Conservation (phyloP, 305 asterid species). For the Andrographis paniculata region DNA sequence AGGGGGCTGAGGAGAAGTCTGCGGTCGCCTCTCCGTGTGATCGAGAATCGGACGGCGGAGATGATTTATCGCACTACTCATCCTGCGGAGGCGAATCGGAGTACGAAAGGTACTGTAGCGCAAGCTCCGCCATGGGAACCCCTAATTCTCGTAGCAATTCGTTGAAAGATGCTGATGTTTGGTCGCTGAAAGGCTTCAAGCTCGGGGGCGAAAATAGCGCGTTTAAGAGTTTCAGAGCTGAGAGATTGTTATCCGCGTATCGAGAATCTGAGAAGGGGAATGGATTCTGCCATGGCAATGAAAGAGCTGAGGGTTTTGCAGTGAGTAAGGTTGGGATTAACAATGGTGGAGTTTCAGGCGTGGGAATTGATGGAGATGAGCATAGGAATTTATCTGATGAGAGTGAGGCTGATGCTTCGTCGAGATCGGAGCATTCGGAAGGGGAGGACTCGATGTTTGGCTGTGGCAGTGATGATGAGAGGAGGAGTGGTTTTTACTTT, state of each 20-base stretch:
- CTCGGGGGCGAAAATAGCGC: slow-evolving; percentile 44
- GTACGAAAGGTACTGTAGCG: slow-evolving; percentile 77
- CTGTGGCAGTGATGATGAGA: slow-evolving; percentile 52
- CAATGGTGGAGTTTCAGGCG: slow-evolving; percentile 14
- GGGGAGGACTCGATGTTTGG: slow-evolving; percentile 87
- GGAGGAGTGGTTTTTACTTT: slow-evolving; percentile 25
- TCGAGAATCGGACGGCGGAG: slow-evolving; percentile 58
- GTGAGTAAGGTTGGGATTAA: slow-evolving; percentile 23
- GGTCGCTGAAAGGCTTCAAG: slow-evolving; percentile 50
- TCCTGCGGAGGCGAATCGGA: slow-evolving; percentile 86
- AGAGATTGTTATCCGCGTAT: slow-evolving; percentile 25
- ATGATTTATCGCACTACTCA: slow-evolving; percentile 60
- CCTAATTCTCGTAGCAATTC: slow-evolving; percentile 60
- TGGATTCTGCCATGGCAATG: slow-evolving; percentile 19
- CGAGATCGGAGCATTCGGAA: slow-evolving; percentile 58
- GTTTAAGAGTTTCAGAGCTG: slow-evolving; percentile 29
- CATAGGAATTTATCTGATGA: slow-evolving; percentile 34
- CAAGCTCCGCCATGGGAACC: slow-evolving; percentile 79
- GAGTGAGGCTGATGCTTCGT: slow-evolving; percentile 40
- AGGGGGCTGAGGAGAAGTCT: slow-evolving; percentile 43
- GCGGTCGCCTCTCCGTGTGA: slow-evolving; percentile 33
- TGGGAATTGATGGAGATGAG: slow-evolving; percentile 21
- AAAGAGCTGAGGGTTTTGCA: slow-evolving; percentile 24
- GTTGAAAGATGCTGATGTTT: slow-evolving; percentile 53
- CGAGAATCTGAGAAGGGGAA: slow-evolving; percentile 16